Base-by-base conservation (phyloP, 768 basidiomycete species). In the Inosperma sp. region DNA sequence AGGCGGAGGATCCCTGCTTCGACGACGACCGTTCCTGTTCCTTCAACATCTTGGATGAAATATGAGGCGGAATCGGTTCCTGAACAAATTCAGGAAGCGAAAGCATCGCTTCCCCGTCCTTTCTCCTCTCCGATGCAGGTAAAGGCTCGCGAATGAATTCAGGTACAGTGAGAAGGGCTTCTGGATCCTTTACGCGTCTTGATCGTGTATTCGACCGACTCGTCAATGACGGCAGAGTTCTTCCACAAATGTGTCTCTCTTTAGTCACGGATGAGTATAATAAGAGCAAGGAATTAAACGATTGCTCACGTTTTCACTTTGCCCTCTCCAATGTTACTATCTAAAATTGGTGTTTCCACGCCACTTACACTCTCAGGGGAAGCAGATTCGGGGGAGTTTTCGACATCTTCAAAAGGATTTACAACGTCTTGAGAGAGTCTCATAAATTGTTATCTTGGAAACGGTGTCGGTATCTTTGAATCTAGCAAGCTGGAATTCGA, bases 241-340 rank as follows among this genome's bases (percentile, higher is more conserved):
- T 49, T 86, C 83, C 8, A 93, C 83, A 61, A 94, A 91, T 7
- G 78, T 79, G 35, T 84, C 79, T 51, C 83, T 82, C 86, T 58
- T 27, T 7, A 6, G 25, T 27, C 13, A 49, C 17, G 41, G 16
- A 46, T n/a, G 17, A 43, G 22, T 26, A n/a, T n/a, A n/a, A 16
- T 26, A 17, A 16, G 27, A 48, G 36, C 10, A 4, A 2, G n/a
- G 7, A 19, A 14, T 16, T 12, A 0, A 8, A 8, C 45, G 35
- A 26, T 34, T 27, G 9, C 14, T 27, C 26, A n/a, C 56, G 71
- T 23, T 80, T 73, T 59, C 75, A 70, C 53, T 77, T 75, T 6
- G 75, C 74, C 62, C 74, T 78, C 65, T 82, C 85, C 51, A 79
- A 79, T 34, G 14, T 21, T 43, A 0, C 77, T 79, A 34, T 84